Base-by-base conservation (phyloP, 2,329 filamentous ascomycete genomes). In the Aspergillus persii region DNA sequence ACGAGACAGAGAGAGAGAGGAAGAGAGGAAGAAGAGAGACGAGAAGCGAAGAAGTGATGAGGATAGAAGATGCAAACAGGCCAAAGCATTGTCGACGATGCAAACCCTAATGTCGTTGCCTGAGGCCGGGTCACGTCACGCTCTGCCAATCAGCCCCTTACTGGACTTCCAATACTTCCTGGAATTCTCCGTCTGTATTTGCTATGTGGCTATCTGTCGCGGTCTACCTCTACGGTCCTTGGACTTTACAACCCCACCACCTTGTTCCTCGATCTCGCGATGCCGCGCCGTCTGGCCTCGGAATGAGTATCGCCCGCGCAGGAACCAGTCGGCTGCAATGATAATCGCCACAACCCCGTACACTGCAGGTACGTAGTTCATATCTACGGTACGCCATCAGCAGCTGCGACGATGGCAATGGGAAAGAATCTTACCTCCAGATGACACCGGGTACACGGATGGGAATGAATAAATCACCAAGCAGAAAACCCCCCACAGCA, bases 401-500 rank as follows among this genome's bases (percentile, higher is more conserved):
- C 39, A 57, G 55, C 41, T 49, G 15, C 2, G 18, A 7, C 31
- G 29, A 2, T 15, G 4, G 3, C n/a, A 53, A 26, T 26, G 26
- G 11, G n/a, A 30, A 26, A 56, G 27, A n/a, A 26, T 70, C 71
- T 64, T 66, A 73, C 71, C 70, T 12, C 63, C 64, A 15, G 69
- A 33, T 1, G 61, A 64, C 15, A 73, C 74, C 4, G 74, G 74
- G 56, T 66, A 61, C 6, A 58, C 58, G 9, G 52, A 26, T 3
- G 75, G 75, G 63, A 76, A 76, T 8, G 73, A 76, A 66, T 78
- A 63, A 15, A 64, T 53, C 3, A 63, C 54, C 36, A 61, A n/a
- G 36, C 59, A 60, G 47, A 83, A 80, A n/a, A 74, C 39, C 0
- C 79, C 81, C 79, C 79, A 82, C 8, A 63, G 47, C 4, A 82